Base-by-base conservation (phyloP, 257 asterid species). In the Solanum bukasovii region DNA sequence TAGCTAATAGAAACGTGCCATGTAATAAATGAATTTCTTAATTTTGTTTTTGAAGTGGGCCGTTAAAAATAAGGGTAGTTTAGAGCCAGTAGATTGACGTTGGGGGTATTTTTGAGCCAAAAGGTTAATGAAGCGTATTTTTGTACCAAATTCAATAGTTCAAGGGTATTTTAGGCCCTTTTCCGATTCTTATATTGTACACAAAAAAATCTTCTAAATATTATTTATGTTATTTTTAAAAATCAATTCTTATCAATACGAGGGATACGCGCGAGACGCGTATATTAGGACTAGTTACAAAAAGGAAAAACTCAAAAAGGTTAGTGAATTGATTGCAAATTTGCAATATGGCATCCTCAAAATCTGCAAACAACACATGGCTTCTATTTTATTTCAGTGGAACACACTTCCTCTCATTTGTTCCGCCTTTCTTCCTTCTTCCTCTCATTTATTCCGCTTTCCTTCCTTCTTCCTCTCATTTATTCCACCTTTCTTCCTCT, bases 391-490 rank as follows among this genome's bases (percentile, higher is more conserved):
- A 25, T 25, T 67, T 67, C 2, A 0, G 34, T 5, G 73, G 73
- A 67, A 25, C 18, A 67, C 73, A 67, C 20, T 25, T 67, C 20
- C 18, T 25, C 20, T 67, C 34, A 25, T 56, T 56, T 56, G 21
- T 56, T 56, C 65, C 25, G 2, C 25, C 20, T 21, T 67, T 10
- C 25, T 56, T 56, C 25, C 25, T 20, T 56, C 65, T 20, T 56
- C 65, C 65, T 56, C 9, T 25, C 27, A 20, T 59, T 21, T 59
- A 7, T 59, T 59, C 67, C 27, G 2, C 25, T 34, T 34, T 34
- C 35, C 35, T 34, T 34, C 96, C 11, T 95, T 93, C 86, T 95
- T 95, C 61, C 85, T 89, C 37, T 59, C 1, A 18, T 56, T 56
- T 61, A 9, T 33, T 65, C 31, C 34, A 9, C n/a, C 72, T 65